These are phyloP conservation scores for Cudoniella acicularis DNA, from an alignment of 495 filamentous ascomycete genomes.

Conservation along the genomic window DNA sequence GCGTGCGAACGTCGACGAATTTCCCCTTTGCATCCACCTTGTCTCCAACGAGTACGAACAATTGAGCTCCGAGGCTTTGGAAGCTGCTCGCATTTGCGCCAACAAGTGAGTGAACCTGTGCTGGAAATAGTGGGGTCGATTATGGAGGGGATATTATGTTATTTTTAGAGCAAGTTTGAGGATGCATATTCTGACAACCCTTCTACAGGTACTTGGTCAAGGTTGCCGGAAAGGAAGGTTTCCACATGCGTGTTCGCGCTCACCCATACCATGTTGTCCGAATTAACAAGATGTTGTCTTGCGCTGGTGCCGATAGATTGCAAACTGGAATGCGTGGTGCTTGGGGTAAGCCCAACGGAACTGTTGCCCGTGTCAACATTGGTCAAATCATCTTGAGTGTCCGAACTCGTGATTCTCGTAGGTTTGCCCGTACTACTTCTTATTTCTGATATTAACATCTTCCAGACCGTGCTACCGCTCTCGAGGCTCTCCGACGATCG, in stretches of 20 bases:
- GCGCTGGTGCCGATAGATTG: slow-evolving; percentile 98
- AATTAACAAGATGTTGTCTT: slow-evolving; percentile 99
- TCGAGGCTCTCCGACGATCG: slow-evolving; percentile 96
- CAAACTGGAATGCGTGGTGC: slow-evolving; percentile 99
- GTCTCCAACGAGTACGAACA: slow-evolving; percentile 99
- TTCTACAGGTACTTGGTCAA: slow-evolving; percentile 82
- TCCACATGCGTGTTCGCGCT: slow-evolving; percentile 96
- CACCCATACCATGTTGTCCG: slow-evolving; percentile 99
- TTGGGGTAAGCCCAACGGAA: slow-evolving; percentile 98
- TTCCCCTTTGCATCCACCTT: slow-evolving; percentile 95
- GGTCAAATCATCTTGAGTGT: slow-evolving; percentile 97
- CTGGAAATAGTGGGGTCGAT: background rate
- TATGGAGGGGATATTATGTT: background rate
- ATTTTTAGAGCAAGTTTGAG: background rate
- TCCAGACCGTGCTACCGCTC: slow-evolving; percentile 78
- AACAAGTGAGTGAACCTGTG: slow-evolving; percentile 69
- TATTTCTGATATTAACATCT: slow-evolving; percentile 27
- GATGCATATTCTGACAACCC: background rate
- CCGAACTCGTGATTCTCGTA: slow-evolving; percentile 86
- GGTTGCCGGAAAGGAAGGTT: slow-evolving; percentile 94
- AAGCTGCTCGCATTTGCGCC: slow-evolving; percentile 98
- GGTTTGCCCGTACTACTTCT: slow-evolving; percentile 26
- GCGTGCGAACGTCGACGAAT: slow-evolving; percentile 96
- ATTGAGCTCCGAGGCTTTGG: slow-evolving; percentile 96
- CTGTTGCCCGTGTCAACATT: slow-evolving; percentile 98